These are phyloP conservation scores for Casuarina glauca DNA, from an alignment of 306 rosid genomes.

Conservation along the genomic window DNA sequence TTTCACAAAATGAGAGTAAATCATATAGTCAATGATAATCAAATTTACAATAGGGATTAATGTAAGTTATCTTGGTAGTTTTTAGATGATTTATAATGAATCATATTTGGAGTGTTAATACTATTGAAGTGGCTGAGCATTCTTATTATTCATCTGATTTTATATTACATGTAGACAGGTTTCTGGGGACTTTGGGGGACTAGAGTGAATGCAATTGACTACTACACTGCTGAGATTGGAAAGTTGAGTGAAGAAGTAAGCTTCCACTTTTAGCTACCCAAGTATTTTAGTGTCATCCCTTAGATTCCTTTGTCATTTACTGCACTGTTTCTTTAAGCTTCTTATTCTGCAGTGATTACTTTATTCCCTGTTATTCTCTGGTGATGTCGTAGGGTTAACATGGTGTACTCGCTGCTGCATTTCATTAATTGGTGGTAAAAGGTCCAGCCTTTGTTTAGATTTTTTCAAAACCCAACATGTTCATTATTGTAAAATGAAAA, in stretches of 20 bases:
- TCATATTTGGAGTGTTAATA: too few species aligned
- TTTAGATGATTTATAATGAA: too few species aligned
- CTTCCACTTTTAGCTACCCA: constrained; percentile 18
- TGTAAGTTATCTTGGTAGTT: too few species aligned
- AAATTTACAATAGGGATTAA: too few species aligned
- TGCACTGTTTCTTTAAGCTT: constrained; percentile 7
- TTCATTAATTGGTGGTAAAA: neutral
- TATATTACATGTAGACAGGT: constrained; percentile 74
- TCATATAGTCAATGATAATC: too few species aligned
- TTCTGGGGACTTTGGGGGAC: constrained; percentile 60
- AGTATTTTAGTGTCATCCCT: neutral
- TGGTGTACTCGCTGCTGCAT: neutral
- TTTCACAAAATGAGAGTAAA: too few species aligned
- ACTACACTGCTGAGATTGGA: constrained; percentile 51
- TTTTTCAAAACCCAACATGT: neutral
- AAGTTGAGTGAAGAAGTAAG: constrained; percentile 56
- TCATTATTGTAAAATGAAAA: neutral
- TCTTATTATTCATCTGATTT: constrained; percentile 28
- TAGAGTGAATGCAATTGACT: constrained; percentile 67
- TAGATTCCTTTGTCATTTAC: neutral
- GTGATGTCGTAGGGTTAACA: neutral
- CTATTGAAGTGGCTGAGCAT: neutral
- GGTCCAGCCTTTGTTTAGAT: neutral
- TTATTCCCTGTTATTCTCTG: neutral
- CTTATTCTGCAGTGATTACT: neutral